A percentile compares a stretch with the other conserved stretches of the same genome.
Evolutionary conservation across 2,329 filamentous ascomycete genomes (phyloP).

Genomic region (Botrytis elliptica): DNA sequence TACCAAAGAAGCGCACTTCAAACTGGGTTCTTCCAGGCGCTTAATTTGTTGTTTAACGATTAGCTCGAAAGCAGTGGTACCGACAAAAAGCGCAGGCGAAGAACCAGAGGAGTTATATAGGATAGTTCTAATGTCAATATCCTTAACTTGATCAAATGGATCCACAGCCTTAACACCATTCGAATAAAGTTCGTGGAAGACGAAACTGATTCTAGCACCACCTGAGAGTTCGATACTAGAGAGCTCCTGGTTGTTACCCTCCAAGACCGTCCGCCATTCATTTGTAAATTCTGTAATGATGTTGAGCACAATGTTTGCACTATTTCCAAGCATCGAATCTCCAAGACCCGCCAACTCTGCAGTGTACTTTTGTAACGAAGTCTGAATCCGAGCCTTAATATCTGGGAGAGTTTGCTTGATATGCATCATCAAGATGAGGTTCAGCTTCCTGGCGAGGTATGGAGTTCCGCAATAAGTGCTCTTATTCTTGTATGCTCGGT

Average conservation of each 20-base stretch:
- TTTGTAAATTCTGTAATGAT: slow-evolving; percentile 99
- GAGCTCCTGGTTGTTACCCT: slow-evolving; percentile 94
- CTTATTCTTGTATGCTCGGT: slow-evolving; percentile 98
- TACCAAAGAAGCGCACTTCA: slow-evolving; percentile 96
- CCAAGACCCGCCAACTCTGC: slow-evolving; percentile 79
- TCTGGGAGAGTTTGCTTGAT: slow-evolving; percentile 99
- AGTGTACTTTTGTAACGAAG: slow-evolving; percentile 88
- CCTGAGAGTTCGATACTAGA: slow-evolving; percentile 93
- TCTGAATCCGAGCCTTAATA: slow-evolving; percentile 95
- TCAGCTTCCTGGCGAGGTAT: slow-evolving; percentile 93
- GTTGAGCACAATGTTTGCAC: slow-evolving; percentile 92
- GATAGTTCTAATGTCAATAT: slow-evolving; percentile 94
- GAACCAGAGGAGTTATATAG: slow-evolving; percentile 99
- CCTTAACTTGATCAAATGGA: slow-evolving; percentile 96
- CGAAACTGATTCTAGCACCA: slow-evolving; percentile 96
- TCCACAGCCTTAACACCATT: slow-evolving; percentile 98
- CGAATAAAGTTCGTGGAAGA: slow-evolving; percentile 97
- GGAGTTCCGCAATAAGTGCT: slow-evolving; percentile 97
- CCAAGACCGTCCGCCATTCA: slow-evolving; percentile 92
- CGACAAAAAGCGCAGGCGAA: slow-evolving; percentile 93
- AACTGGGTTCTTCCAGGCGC: slow-evolving; percentile 88
- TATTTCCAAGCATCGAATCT: slow-evolving; percentile 94
- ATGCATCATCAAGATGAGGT: slow-evolving; percentile 99
- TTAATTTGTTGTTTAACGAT: slow-evolving; percentile 99
- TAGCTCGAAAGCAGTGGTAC: slow-evolving; percentile 95